Base-by-base conservation (phyloP, 768 basidiomycete genomes). In the Suillus ampliporus region DNA sequence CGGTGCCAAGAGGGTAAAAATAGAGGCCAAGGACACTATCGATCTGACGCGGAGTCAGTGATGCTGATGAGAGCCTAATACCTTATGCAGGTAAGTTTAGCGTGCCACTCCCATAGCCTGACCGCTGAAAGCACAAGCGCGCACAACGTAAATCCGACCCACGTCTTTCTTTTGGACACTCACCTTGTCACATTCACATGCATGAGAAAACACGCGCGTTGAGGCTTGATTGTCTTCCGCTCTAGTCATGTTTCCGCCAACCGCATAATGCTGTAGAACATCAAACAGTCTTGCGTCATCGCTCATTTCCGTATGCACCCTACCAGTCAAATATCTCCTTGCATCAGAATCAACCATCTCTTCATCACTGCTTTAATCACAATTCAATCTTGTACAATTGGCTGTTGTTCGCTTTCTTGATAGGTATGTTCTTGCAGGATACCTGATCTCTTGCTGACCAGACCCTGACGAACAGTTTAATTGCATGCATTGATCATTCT, bases 1-100 rank as follows among this genome's bases (percentile, higher is more conserved):
- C 57, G 48, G 31, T 61, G 58, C 21, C 60, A 62, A 69, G 58
- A 35, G 52, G 48, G 56, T 62, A 50, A 64, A 57, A 47, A 57
- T 63, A 31, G 53, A 58, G 46, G 37, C 31, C 31, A 38, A n/a
- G 19, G 53, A 54, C 46, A 61, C 60, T 52, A 58, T 65, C 38
- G 41, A 43, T 46, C 67, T 73, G 71, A 72, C 73, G 69, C 67
- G 69, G 74, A 37, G 64, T 62, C 66, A 68, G 62, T 67, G 72
- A 72, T 65, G 73, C 69, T 76, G 74, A 68, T 15, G 15, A 11
- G 53, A 11, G 11, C 23, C n/a, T 28, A 51, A 26, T 51, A 51
- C 50, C 50, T 19, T 54, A 38, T 54, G 14, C n/a, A 38, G 28
- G 35, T 54, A 38, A 38, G 35, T n/a, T 26, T 38, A 19, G n/a